phyloP scores from a whole-genome alignment of 495 filamentous ascomycete genomes.

The Rusavskia elegans region DNA sequence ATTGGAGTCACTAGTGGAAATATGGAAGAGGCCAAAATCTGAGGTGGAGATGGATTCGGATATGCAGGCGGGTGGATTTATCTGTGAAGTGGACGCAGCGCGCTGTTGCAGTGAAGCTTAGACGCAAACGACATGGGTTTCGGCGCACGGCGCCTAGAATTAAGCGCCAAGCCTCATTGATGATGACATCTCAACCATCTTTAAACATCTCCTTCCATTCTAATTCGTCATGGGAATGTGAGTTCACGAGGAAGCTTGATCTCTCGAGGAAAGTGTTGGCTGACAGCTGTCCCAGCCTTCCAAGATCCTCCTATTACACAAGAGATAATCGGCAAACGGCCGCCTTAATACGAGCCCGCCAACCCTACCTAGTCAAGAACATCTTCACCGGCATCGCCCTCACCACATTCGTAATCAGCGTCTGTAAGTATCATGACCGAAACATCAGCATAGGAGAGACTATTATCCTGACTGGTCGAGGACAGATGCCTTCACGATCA shows the following conservation, averaged over 20 bases:
- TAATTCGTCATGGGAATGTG: too few relatives aligned
- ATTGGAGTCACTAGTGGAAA: too few relatives aligned
- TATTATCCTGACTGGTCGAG: neutral
- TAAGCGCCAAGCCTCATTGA: neutral
- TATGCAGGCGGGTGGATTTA: too few relatives aligned
- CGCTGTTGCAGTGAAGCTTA: too few relatives aligned
- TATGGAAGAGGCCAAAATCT: too few relatives aligned
- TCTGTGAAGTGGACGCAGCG: too few relatives aligned
- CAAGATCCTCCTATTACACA: conserved; percentile 78
- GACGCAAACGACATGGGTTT: neutral
- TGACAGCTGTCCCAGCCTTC: conserved; percentile 31
- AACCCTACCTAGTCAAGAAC: conserved; percentile 87
- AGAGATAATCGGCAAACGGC: conserved; percentile 61
- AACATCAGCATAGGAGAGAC: neutral
- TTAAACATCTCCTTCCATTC: too few relatives aligned
- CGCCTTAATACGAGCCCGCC: conserved; percentile 75
- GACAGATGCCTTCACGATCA: conserved; percentile 75
- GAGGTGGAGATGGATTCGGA: too few relatives aligned
- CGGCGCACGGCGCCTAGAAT: neutral
- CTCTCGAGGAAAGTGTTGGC: too few relatives aligned
- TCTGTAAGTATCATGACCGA: conserved; percentile 51
- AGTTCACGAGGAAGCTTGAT: too few relatives aligned
- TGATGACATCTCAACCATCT: neutral
- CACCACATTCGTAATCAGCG: conserved; percentile 49
- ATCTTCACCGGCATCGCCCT: conserved; percentile 54